Base-by-base conservation (phyloP, 345 rosid genomes). In the Gossypium sturtianum region DNA sequence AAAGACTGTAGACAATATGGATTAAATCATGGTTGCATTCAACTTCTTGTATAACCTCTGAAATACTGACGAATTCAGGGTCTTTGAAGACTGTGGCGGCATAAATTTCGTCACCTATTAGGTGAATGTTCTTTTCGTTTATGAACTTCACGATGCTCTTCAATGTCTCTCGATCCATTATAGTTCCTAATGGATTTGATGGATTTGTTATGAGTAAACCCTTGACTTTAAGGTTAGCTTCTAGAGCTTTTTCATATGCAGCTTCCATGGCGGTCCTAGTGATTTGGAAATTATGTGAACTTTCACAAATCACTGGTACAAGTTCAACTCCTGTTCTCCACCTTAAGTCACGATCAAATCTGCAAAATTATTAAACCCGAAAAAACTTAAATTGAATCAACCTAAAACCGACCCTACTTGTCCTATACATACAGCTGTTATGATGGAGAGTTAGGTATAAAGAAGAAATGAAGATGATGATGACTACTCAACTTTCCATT, bases 251-350 rank as follows among this genome's bases (percentile, higher is more conserved):
- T 52, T 83, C 80, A 41, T 88, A 93, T 17, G 98, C 96, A 48
- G 82, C 79, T 80, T 91, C 98, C 71, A 95, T 49, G 61, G 97
- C 94, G 41, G 82, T 84, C 48, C 65, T 84, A 0, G 93, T 93
- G 72, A 93, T 80, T 78, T 81, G 82, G 89, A 93, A 95, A 47
- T 89, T 77, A 78, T 90, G 85, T 0, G 87, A 86, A 77, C 94
- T 90, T 12, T 84, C 79, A 70, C 90, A 89, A 9, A 81, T 83
- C 47, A 95, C 93, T 29, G 97, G 94, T 49, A 89, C 67, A 23
- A 95, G 90, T 67, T 82, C 87, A 2, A 87, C 86, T 62, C 98
- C 92, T 13, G 97, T 93, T 82, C 98, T 89, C 98, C 97, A 93
- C 70, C 89, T 87, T 84, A 95, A 79, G 77, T 95, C 99, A 65